Evolutionary conservation across 257 asterid genomes (phyloP).

Genomic region (Anisodus tanguticus): DNA sequence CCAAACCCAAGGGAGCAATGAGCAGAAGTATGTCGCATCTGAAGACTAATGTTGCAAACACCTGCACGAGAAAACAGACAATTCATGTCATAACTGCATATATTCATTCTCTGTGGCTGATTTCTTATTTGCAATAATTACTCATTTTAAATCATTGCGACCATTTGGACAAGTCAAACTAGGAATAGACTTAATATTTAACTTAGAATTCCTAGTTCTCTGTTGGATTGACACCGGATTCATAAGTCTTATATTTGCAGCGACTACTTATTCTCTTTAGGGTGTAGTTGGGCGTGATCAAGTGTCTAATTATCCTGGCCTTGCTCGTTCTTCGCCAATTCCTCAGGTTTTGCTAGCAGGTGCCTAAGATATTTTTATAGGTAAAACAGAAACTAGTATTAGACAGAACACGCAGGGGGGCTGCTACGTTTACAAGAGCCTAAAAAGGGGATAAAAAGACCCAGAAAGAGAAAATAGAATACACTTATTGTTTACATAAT

Average conservation of each 20-base stretch:
- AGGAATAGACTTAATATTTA: not conserved
- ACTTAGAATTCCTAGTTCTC: not conserved
- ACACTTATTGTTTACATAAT: not conserved
- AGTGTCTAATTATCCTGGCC: not conserved
- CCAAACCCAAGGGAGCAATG: conserved; percentile 77
- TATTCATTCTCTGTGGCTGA: conserved; percentile 22
- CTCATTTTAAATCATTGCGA: not conserved
- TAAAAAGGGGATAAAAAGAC: not conserved
- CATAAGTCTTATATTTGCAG: not conserved
- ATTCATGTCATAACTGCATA: conserved; percentile 35
- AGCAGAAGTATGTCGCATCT: conserved; percentile 93
- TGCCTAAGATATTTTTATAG: not conserved
- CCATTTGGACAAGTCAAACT: not conserved
- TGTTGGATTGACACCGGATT: not conserved
- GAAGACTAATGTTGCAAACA: conserved; percentile 77
- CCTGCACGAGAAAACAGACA: conserved; percentile 56
- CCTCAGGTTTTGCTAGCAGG: conserved; percentile 2
- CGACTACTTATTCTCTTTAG: not conserved
- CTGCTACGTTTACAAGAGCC: not conserved
- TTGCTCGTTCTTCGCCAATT: not conserved
- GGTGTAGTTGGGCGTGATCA: not conserved
- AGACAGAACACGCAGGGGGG: not conserved
- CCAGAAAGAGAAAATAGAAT: not conserved
- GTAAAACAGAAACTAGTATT: not conserved
- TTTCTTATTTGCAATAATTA: conserved; percentile 8